A percentile compares a stretch with the other conserved stretches of the same genome.
These are phyloP conservation scores for Tetrapyrgos nigripes DNA, from an alignment of 1,284 basidiomycete species.

Conservation along the genomic window DNA sequence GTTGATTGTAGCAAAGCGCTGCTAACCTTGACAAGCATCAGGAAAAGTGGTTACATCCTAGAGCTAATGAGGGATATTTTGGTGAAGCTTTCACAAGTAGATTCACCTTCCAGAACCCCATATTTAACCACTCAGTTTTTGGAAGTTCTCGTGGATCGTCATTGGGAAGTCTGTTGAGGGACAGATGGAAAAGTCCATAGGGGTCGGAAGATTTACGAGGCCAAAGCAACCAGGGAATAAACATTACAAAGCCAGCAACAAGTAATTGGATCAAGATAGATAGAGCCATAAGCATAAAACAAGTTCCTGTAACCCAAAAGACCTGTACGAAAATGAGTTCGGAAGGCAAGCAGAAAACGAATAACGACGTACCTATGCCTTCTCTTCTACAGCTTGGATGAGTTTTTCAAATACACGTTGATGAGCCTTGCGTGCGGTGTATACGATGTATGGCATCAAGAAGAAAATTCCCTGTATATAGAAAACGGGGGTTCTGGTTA, in stretches of 20 bases:
- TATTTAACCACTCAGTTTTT: conserved; percentile 72
- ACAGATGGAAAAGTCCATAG: conserved; percentile 61
- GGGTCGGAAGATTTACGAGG: conserved; percentile 42
- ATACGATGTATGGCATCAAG: conserved; percentile 27
- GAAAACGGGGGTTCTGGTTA: background rate
- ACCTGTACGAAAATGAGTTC: conserved; percentile 6
- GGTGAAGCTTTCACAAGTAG: background rate
- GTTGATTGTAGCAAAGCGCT: background rate
- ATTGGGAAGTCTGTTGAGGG: conserved; percentile 48
- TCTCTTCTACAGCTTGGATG: background rate
- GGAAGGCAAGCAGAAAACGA: conserved; percentile 8
- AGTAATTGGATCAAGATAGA: background rate
- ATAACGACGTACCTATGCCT: too few relatives aligned
- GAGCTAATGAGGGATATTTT: background rate
- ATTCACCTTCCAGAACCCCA: conserved; percentile 69
- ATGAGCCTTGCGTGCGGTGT: background rate
- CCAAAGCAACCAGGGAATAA: conserved; percentile 6
- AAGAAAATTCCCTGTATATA: conserved; percentile 28
- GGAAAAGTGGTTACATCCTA: conserved; percentile 45
- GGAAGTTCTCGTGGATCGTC: conserved; percentile 40
- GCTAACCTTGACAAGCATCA: conserved; percentile 62
- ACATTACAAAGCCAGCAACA: conserved; percentile 4
- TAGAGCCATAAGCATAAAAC: too few relatives aligned
- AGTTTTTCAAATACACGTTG: background rate
- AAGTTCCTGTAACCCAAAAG: background rate